Evolutionary conservation across 495 filamentous ascomycete species (phyloP), one percentile per base, ranked within the genome.

Genomic region (Xylaria acuta): DNA sequence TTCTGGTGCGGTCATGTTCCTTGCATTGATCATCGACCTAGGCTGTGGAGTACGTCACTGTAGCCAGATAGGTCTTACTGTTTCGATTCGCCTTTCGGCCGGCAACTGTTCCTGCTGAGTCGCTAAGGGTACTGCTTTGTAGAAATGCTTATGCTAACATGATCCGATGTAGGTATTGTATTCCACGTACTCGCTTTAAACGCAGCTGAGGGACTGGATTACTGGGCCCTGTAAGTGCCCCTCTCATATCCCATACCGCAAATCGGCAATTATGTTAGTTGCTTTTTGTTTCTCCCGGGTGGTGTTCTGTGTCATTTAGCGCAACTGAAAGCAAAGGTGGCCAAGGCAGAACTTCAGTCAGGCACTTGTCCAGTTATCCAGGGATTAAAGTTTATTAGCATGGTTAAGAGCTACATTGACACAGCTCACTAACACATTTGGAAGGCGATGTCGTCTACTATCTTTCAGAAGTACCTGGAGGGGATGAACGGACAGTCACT

Each of bases 401-500:
- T 56, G 53, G 4, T 32, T 30, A 1, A 18, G 5, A 18, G 25
- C 27, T 1, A 56, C 27, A 12, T 30, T 56, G 20, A 12, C 38
- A 20, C 38, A 64, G 30, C 22, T 25, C 22, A 64, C 60, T 64
- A 20, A 64, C 60, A 9, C 38, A 27, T 64, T 30, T 25, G 38
- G 38, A 25, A 41, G 22, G 11, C 38, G 3, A 59, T 69, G 67
- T 45, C 51, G 5, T 60, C 36, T 25, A 41, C n/a, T 0, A 30
- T 27, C 9, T 70, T 60, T 34, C 67, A 70, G 56, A 53, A 59
- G 32, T 40, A 51, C 8, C 22, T 64, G 43, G 43, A 62, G 30
- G 58, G 22, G 11, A 70, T 51, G 68, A 59, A 63, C 38, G 32
- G 40, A 32, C 68, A 70, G 6, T 7, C 67, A 40, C 67, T 69